Conservation (phyloP, 495 filamentous ascomycete genomes). For the Penicillium nucicola region DNA sequence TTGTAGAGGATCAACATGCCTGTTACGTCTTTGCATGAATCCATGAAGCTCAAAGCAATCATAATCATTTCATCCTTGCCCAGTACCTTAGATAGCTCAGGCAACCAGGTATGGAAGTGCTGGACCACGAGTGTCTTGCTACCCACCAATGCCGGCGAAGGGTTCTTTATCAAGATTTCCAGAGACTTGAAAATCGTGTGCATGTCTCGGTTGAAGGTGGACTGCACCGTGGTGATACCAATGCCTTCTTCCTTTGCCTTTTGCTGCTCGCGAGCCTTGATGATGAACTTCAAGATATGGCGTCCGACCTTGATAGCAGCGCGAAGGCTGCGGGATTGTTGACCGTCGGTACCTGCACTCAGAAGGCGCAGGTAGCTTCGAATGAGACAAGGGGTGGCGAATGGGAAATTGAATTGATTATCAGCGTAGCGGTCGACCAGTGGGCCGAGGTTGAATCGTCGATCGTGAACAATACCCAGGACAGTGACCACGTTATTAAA, state of each 20-base stretch:
- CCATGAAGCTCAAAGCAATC: slow-evolving; percentile 89
- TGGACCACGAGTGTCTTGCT: slow-evolving; percentile 95
- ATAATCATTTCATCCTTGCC: slow-evolving; percentile 81
- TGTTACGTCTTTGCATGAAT: slow-evolving; percentile 81
- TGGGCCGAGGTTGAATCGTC: slow-evolving; percentile 85
- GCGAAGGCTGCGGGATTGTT: slow-evolving; percentile 77
- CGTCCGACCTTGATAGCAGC: slow-evolving; percentile 93
- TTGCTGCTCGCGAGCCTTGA: slow-evolving; percentile 82
- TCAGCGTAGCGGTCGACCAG: slow-evolving; percentile 92
- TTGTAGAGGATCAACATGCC: slow-evolving; percentile 95
- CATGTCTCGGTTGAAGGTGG: slow-evolving; percentile 79
- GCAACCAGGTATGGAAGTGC: slow-evolving; percentile 95
- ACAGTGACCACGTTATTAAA: slow-evolving; percentile 89
- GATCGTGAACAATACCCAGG: slow-evolving; percentile 89
- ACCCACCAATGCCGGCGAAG: slow-evolving; percentile 79
- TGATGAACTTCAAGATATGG: slow-evolving; percentile 92
- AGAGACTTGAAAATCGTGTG: slow-evolving; percentile 85
- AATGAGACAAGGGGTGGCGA: slow-evolving; percentile 87
- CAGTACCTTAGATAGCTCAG: slow-evolving; percentile 75
- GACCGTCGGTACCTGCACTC: slow-evolving; percentile 70
- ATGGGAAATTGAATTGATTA: slow-evolving; percentile 86
- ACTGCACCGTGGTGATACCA: slow-evolving; percentile 73
- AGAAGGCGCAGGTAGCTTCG: slow-evolving; percentile 81
- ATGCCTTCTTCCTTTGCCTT: slow-evolving; percentile 85
- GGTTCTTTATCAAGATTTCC: slow-evolving; percentile 82